phyloP scores from a whole-genome alignment of 495 filamentous ascomycete species.

The Rhypophila decipiens region DNA sequence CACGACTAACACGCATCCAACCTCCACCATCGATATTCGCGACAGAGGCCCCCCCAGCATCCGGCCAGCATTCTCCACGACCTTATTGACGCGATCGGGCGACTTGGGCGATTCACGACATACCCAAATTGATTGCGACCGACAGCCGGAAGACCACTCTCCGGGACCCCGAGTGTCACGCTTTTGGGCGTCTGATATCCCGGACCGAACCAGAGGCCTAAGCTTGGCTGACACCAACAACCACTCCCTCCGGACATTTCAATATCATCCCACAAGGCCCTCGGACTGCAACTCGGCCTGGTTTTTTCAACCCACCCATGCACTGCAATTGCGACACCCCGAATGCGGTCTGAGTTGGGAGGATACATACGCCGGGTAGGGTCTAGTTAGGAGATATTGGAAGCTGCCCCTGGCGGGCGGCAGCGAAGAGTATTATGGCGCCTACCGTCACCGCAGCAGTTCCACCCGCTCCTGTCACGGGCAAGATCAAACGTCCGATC shows the following conservation, averaged over 20 bases:
- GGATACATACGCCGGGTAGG: not conserved
- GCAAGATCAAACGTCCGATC: conserved; percentile 69
- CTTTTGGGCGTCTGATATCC: not conserved
- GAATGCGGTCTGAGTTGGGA: not conserved
- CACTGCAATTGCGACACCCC: not conserved
- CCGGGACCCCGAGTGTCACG: no score
- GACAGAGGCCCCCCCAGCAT: no score
- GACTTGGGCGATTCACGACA: no score
- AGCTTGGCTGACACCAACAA: not conserved
- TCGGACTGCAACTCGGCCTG: no score
- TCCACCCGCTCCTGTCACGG: conserved; percentile 45
- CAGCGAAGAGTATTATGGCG: conserved; percentile 29
- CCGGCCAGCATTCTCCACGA: no score
- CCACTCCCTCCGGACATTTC: not conserved
- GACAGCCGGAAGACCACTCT: no score
- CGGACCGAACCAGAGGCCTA: no score
- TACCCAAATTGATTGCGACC: no score
- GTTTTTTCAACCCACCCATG: not conserved
- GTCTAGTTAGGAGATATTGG: not conserved
- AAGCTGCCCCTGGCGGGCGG: conserved; percentile 2
- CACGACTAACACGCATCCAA: no score
- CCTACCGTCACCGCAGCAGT: conserved; percentile 26
- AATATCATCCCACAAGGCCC: not conserved
- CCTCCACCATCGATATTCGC: no score
- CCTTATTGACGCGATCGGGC: no score